Conservation (phyloP, 2,329 filamentous ascomycete genomes). For the Fusarium compactum region DNA sequence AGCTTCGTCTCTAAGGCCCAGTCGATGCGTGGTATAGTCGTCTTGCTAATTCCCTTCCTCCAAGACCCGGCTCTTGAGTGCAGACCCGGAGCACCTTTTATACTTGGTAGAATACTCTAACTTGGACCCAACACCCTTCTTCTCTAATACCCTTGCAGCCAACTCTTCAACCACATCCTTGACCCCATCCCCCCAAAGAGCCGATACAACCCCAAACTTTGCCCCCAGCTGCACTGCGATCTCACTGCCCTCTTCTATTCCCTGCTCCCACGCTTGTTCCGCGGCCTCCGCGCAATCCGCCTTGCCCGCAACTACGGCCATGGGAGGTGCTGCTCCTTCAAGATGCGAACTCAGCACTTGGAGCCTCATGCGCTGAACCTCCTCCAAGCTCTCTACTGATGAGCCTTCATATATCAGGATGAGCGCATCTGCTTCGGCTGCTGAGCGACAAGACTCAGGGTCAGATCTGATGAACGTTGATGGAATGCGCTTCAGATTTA, state of each 20-base stretch:
- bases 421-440: conserved; percentile 30
- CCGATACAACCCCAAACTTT: conserved; percentile 33
- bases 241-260: conserved; percentile 24
- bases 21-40: not conserved
- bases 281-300: conserved; percentile 30
- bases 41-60: not conserved
- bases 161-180: conserved; percentile 40
- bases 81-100: not conserved
- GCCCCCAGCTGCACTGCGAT: conserved; percentile 27
- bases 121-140: conserved; percentile 10
- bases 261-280: conserved; percentile 32
- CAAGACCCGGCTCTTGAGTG: not conserved
- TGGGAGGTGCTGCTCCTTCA: conserved; percentile 10
- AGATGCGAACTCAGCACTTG: conserved; percentile 22
- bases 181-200: conserved; percentile 38
- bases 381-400: conserved; percentile 17
- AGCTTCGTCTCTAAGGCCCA: not conserved
- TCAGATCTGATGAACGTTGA: conserved; percentile 25
- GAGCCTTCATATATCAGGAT: conserved; percentile 35
- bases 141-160: conserved; percentile 27
- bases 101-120: not conserved
- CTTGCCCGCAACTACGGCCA: conserved; percentile 32
- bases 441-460: conserved; percentile 18
- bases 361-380: conserved; percentile 26
- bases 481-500: conserved; percentile 34